These are phyloP conservation scores for Kregervanrija pseudodelftensis DNA, from an alignment of 805 yeast species.

Conservation along the genomic window DNA sequence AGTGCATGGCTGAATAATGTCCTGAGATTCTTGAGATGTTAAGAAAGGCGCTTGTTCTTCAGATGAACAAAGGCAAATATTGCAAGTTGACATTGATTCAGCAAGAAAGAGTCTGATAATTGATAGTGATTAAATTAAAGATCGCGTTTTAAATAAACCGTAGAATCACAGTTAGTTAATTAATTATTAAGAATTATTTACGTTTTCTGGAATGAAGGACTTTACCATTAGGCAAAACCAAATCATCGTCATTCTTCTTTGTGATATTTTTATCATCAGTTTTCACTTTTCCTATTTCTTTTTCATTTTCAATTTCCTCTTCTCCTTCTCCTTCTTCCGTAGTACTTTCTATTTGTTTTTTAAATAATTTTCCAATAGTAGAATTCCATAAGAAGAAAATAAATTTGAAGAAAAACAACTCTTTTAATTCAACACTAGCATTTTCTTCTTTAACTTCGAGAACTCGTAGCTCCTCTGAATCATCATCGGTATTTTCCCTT, in stretches of 20 bases:
- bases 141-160: too few relatives aligned
- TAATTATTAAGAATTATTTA: not conserved
- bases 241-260: not conserved
- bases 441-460: constrained; percentile 7
- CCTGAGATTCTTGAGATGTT: too few relatives aligned
- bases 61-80: too few relatives aligned
- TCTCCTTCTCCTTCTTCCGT: not conserved
- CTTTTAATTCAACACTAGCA: constrained; percentile 2
- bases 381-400: constrained; percentile 1
- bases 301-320: constrained; percentile 24
- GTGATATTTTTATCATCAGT: constrained; percentile 11
- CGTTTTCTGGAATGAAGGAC: constrained; percentile 6
- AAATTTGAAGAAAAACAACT: constrained; percentile 1
- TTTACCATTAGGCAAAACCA: constrained; percentile 6
- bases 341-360: not conserved
- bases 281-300: constrained; percentile 7
- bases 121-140: too few relatives aligned
- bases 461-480: constrained; percentile 1
- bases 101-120: too few relatives aligned
- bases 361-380: not conserved
- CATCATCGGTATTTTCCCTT: not conserved
- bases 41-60: too few relatives aligned
- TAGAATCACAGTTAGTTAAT: too few relatives aligned
- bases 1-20: too few relatives aligned
- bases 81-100: too few relatives aligned